Percentiles rank a stretch among this genome's conserved stretches.
phyloP scores from a whole-genome alignment of 2,329 filamentous ascomycete species.

The Colletotrichum magnum region DNA sequence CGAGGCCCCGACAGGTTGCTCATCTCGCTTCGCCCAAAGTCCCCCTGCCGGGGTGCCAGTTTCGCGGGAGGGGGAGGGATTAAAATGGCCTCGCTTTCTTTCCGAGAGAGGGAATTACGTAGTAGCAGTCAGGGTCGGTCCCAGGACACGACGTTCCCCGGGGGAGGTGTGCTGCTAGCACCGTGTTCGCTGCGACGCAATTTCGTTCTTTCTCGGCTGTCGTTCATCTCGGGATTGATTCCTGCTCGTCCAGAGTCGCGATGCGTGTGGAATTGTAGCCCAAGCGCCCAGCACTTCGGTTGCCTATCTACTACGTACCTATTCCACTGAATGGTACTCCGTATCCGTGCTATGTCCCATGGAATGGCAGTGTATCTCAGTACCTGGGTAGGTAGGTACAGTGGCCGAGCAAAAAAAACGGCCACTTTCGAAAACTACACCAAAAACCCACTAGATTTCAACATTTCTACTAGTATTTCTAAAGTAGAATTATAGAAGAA shows the following conservation, averaged over 20 bases:
- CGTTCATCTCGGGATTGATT: not conserved
- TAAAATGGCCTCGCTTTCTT: constrained; percentile 11
- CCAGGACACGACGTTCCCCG: not conserved
- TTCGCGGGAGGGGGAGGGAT: not conserved
- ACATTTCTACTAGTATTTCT: no score
- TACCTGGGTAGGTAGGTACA: no score
- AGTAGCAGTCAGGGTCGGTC: not conserved
- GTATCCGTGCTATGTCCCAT: no score
- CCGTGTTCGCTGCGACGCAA: not conserved
- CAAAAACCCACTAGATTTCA: no score
- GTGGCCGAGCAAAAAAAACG: no score
- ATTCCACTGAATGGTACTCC: no score
- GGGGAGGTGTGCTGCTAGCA: not conserved
- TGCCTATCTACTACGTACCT: no score
- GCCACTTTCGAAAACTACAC: no score
- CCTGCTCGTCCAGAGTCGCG: not conserved
- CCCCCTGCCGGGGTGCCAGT: constrained; percentile 3
- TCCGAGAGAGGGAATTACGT: not conserved
- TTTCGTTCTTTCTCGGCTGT: not conserved
- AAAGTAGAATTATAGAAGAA: no score
- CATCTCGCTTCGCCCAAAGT: constrained; percentile 31
- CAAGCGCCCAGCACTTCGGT: not conserved
- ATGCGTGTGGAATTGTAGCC: not conserved
- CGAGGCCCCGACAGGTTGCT: constrained; percentile 18
- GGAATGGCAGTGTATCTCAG: no score